A percentile compares a stretch with the other conserved stretches of the same genome.
Evolutionary conservation across 495 filamentous ascomycete genomes (phyloP).

Genomic region (Penicillium argentinense): DNA sequence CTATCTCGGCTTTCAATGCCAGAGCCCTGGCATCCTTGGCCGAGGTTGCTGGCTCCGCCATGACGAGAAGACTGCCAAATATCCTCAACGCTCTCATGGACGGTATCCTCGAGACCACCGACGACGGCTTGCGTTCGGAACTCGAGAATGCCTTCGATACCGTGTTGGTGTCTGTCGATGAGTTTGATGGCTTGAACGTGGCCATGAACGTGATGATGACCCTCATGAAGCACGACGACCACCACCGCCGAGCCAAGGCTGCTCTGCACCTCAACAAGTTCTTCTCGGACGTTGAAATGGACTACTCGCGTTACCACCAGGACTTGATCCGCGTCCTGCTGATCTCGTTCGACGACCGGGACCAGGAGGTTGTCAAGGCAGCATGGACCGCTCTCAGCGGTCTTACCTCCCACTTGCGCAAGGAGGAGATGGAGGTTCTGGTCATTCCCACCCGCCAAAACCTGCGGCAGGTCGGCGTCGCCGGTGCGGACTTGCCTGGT

Average conservation of each 20-base stretch:
- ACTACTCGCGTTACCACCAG: conserved; percentile 92
- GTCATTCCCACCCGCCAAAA: conserved; percentile 82
- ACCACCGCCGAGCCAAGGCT: conserved; percentile 74
- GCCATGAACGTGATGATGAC: conserved; percentile 89
- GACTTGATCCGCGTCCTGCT: conserved; percentile 87
- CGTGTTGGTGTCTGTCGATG: conserved; percentile 89
- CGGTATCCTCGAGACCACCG: conserved; percentile 74
- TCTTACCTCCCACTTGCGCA: conserved; percentile 83
- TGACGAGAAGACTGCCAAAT: conserved; percentile 83
- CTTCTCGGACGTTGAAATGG: conserved; percentile 76
- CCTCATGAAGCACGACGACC: conserved; percentile 88
- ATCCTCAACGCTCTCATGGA: conserved; percentile 95
- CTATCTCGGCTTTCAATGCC: conserved; percentile 94
- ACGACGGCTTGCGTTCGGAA: conserved; percentile 71
- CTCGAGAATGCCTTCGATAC: conserved; percentile 79
- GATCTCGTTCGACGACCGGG: conserved; percentile 86
- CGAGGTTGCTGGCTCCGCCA: conserved; percentile 81
- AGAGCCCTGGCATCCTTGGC: conserved; percentile 88
- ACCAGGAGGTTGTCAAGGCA: conserved; percentile 82
- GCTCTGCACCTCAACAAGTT: conserved; percentile 82
- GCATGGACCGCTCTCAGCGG: conserved; percentile 88
- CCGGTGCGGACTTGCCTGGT: conserved; percentile 80
- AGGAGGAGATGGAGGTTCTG: conserved; percentile 98
- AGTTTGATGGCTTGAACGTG: conserved; percentile 91
- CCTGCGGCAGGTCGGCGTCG: conserved; percentile 81